Base-by-base conservation (phyloP, 495 filamentous ascomycete species). In the Neurospora sp. region DNA sequence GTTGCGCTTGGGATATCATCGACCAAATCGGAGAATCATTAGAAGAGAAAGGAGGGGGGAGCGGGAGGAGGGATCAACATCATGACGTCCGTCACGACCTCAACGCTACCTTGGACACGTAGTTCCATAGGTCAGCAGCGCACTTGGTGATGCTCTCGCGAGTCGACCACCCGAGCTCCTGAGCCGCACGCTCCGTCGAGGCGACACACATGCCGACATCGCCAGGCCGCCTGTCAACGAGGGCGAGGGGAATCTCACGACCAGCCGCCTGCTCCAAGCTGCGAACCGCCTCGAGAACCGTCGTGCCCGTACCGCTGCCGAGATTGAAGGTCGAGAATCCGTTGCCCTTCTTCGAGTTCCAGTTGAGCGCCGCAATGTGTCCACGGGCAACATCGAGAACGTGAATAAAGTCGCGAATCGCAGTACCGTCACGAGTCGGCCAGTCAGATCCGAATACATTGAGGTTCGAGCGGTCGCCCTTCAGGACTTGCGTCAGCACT, bases 371-470 rank as follows among this genome's bases (percentile, higher is more conserved):
- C 40, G 88, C 86, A 73, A 92, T 86, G 78, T 92, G 90, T 14
- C 90, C 90, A 70, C 86, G 82, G 44, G 90, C 91, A 23, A 93
- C 85, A 79, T 93, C 91, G n/a, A 83, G 79, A 41, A 86, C 85
- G 74, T 86, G 85, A 72, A 90, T 91, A 83, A 91, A 93, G 80
- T 93, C 91, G 69, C 91, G 88, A 77, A 93, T 91, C 73, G 92
- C 91, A 39, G 91, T 94, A 62, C 91, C 91, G 75, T 93, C 90
- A 70, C 85, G 85, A 2, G 90, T 91, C 44, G 89, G 83, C 87
- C 88, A 92, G 72, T 92, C 88, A 4, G 84, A 85, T 70, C 90
- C 90, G 72, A 90, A 92, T 75, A 91, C 87, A 54, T 86, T 81
- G 37, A 92, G 80, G 39, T 84, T 84, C 0, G 83, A 76, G 73